Base-by-base conservation (phyloP, 2,329 filamentous ascomycete species). In the Rhinocladiella mackenziei region DNA sequence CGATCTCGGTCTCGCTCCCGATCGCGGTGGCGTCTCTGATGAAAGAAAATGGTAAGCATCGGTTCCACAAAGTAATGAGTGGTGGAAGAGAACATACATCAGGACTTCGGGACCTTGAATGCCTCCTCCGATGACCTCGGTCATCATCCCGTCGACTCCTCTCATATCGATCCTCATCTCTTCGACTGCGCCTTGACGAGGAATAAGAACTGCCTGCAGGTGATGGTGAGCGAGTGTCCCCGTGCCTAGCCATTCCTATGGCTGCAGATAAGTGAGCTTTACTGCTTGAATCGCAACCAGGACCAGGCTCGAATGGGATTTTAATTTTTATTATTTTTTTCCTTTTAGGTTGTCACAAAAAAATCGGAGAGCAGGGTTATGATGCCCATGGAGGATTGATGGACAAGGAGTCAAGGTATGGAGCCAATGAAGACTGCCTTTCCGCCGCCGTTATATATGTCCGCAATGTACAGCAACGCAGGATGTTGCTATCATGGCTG, bases 191-290 rank as follows among this genome's bases (percentile, higher is more conserved):
- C 71, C 80, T 84, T 71, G 80, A 82, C 62, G 81, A 80, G 68
- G 80, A 81, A 68, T 78, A 76, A 65, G 85, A 82, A 76, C 84
- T 88, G 80, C 84, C 85, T 89, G 83, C 81, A 83, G 84, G 84
- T 81, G 84, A 88, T 86, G 86, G 86, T 89, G 86, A 91, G 85
- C 86, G 76, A 73, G 73, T 72, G 67, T 77, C 75, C 72, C 74
- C 75, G 67, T 74, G 73, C 67, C 75, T 74, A 72, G 73, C 74
- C 75, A 78, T 78, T n/a, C 66, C 64, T 66, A 58, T 54, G 51
- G 54, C 54, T 49, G 53, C 51, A 52, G 62, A 67, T 67, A 58
- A 68, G 66, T 69, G 67, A 69, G 66, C 67, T 63, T 69, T 70
- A 70, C 67, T 65, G 62, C 52, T 49, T 47, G 41, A 44, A 48